Evolutionary conservation across 495 filamentous ascomycete genomes (phyloP), one percentile per base, ranked within the genome.

Genomic region (Trichocladium antarcticum): DNA sequence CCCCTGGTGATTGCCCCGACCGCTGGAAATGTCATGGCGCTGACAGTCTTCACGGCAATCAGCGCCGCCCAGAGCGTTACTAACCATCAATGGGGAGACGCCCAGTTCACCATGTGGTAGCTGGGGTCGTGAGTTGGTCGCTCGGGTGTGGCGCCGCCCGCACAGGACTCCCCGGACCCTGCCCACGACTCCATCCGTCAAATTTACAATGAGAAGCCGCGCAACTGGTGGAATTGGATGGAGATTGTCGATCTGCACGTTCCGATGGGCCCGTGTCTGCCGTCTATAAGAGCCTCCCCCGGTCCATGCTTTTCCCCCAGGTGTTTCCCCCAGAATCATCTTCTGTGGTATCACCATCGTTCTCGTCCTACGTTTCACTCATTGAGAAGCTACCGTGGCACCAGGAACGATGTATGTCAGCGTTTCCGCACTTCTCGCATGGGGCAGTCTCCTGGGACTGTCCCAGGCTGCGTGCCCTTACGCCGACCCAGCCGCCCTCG

Each of bases 381-480:
- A 42, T 35, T 22, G 6, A 5, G 27, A 11, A 20, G 20, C n/a
- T 8, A 24, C 22, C 21, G 14, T 45, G 38, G 44, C 42, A 50
- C 24, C 17, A 22, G 21, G 11, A 29, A 57, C 27, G 37, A 54
- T 49, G 58, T 45, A 53, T 21, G 22, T 19, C 42, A 48, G 44
- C 27, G 19, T 50, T 27, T 49, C 51, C 24, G 47, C 49, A 22
- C 51, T 63, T 10, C 51, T 61, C 15, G 48, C 56, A 8, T 61
- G 51, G 54, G 42, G 42, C 45, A 47, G 51, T 31, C 47, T 58
- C 8, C 11, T 56, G n/a, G 54, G 57, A 5, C 43, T 57, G 20
- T 49, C 61, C 47, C 50, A 57, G 17, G 54, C 59, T n/a, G 61
- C 64, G 16, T 71, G 68, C 31, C 68, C 68, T 24, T 71, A 59